These are phyloP conservation scores for Terfezia boudieri DNA, from an alignment of 495 filamentous ascomycete species.

Conservation along the genomic window DNA sequence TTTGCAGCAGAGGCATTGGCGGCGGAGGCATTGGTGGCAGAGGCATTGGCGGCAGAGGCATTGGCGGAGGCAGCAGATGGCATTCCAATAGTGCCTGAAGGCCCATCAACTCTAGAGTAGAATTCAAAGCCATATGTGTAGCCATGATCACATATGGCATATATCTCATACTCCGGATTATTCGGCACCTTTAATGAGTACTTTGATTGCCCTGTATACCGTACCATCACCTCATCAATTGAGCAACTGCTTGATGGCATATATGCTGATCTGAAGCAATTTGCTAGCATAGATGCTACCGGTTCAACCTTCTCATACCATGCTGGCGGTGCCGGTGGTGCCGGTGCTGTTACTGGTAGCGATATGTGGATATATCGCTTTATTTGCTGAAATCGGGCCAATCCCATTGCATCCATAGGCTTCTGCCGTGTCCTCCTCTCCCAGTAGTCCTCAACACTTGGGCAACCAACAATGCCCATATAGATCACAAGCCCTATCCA, in stretches of 20 bases:
- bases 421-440: not conserved
- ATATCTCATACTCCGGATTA: not conserved
- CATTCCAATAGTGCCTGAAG: too few species aligned
- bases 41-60: not conserved
- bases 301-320: not conserved
- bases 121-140: too few species aligned
- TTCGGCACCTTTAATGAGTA: not conserved
- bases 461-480: not conserved
- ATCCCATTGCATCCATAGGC: not conserved
- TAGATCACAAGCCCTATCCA: not conserved
- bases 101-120: too few species aligned
- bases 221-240: not conserved
- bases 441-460: not conserved
- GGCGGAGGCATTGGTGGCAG: not conserved
- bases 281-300: too few species aligned
- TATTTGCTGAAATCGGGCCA: not conserved
- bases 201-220: not conserved
- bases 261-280: too few species aligned
- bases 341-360: not conserved
- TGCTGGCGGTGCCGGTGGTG: not conserved
- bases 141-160: too few species aligned
- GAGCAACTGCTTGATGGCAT: too few species aligned
- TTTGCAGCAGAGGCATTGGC: not conserved
- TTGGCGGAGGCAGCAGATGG: not conserved
- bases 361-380: not conserved